These are phyloP conservation scores for Metschnikowia santaceciliae DNA, from an alignment of 805 yeast genomes.

Conservation along the genomic window DNA sequence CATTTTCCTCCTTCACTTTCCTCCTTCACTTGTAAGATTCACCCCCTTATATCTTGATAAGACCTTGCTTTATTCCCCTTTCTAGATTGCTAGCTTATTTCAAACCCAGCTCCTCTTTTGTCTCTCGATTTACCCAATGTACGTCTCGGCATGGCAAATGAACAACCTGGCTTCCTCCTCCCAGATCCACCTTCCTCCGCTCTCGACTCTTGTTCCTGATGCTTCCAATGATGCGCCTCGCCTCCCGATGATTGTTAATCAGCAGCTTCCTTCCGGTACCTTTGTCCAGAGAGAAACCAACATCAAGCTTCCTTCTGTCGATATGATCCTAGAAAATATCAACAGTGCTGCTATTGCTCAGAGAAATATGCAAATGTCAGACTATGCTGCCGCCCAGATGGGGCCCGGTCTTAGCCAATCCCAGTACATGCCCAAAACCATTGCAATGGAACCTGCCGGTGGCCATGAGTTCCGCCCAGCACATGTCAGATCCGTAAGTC, in stretches of 20 bases:
- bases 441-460: not conserved
- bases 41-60: not conserved
- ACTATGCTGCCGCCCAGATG: not conserved
- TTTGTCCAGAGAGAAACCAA: not conserved
- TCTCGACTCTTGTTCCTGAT: not conserved
- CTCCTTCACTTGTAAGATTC: not conserved
- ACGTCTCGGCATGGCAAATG: not conserved
- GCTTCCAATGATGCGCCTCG: not conserved
- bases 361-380: not conserved
- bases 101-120: not conserved
- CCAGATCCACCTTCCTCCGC: not conserved
- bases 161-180: not conserved
- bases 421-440: not conserved
- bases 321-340: slow-evolving; percentile 9
- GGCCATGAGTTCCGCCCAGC: not conserved
- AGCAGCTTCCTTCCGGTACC: not conserved
- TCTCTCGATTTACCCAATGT: not conserved
- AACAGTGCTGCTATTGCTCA: not conserved
- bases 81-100: not conserved
- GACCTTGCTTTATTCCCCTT: not conserved
- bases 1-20: not conserved
- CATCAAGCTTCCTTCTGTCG: slow-evolving; percentile 12
- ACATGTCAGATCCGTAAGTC: not conserved
- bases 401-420: not conserved
- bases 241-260: not conserved